phyloP scores from a whole-genome alignment of 208 protist genomes.

The Novymonas esmeraldas region DNA sequence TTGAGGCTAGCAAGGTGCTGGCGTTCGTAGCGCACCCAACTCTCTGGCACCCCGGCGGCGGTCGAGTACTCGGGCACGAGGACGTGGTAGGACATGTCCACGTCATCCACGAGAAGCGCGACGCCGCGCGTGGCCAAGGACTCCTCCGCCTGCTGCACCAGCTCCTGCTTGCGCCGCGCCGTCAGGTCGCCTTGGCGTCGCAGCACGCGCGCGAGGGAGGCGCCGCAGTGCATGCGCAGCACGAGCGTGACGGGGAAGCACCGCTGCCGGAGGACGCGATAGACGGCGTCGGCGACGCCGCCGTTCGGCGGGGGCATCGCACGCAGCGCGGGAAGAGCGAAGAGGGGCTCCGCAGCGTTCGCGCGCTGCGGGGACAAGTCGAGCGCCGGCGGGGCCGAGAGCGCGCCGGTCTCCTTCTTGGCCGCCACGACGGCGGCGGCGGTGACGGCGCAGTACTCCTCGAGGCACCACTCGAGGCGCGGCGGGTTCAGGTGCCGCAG shows the following conservation, averaged over 20 bases:
- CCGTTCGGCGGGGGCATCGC: neutral
- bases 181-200: slow-evolving; percentile 8
- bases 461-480: slow-evolving; percentile 53
- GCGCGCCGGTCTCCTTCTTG: slow-evolving; percentile 19
- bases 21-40: slow-evolving; percentile 32
- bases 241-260: slow-evolving; percentile 8
- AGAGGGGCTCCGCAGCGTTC: slow-evolving; percentile 32
- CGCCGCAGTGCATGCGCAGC: slow-evolving; percentile 42
- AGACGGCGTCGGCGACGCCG: neutral
- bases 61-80: slow-evolving; percentile 49
- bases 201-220: slow-evolving; percentile 33
- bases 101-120: slow-evolving; percentile 43
- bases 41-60: slow-evolving; percentile 33
- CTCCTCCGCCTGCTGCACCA: slow-evolving; percentile 35
- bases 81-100: slow-evolving; percentile 33
- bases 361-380: slow-evolving; percentile 26
- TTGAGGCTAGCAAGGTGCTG: slow-evolving; percentile 9
- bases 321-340: slow-evolving; percentile 32
- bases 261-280: slow-evolving; percentile 10
- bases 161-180: slow-evolving; percentile 18
- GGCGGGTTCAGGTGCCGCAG: slow-evolving; percentile 56
- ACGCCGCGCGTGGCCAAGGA: slow-evolving; percentile 33
- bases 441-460: slow-evolving; percentile 12
- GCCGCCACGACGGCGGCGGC: neutral
- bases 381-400: slow-evolving; percentile 11